Conservation (phyloP, 208 protist genomes). For the Leishmania major region DNA sequence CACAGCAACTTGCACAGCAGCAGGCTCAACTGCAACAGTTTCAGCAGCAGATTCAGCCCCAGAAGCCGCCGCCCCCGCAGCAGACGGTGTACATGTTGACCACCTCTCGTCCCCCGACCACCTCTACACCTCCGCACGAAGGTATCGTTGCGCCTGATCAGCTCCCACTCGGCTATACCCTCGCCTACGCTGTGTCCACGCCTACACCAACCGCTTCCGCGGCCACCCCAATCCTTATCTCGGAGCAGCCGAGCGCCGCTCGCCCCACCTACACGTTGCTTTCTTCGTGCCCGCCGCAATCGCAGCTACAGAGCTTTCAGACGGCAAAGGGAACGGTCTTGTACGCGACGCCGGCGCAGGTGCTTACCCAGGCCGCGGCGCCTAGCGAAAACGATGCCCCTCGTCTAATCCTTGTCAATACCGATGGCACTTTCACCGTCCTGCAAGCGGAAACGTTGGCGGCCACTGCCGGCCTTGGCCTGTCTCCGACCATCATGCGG, state of each 20-base stretch:
- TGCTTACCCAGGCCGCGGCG: slow-evolving; percentile 2
- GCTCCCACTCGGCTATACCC: slow-evolving; percentile 16
- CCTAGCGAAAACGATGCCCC: slow-evolving; percentile 11
- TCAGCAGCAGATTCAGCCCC: slow-evolving; percentile 1
- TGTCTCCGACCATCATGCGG: not conserved
- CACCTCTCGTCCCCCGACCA: not conserved
- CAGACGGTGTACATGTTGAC: slow-evolving; percentile 15
- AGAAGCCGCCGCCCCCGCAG: slow-evolving; percentile 21
- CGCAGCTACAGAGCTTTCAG: slow-evolving; percentile 8
- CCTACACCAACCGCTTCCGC: not conserved
- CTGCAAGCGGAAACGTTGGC: slow-evolving; percentile 10
- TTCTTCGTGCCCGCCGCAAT: slow-evolving; percentile 6
- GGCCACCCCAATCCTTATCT: slow-evolving; percentile 11
- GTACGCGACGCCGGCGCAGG: slow-evolving; percentile 9
- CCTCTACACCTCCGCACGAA: slow-evolving; percentile 10
- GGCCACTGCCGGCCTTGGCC: not conserved
- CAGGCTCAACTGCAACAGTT: slow-evolving; percentile 4
- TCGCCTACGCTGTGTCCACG: slow-evolving; percentile 22
- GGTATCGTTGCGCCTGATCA: not conserved
- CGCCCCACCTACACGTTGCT: slow-evolving; percentile 11
- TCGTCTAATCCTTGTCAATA: slow-evolving; percentile 27
- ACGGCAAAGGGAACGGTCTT: slow-evolving; percentile 11
- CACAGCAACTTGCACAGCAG: not conserved
- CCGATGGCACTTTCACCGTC: slow-evolving; percentile 22
- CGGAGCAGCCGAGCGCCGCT: not conserved